Base-by-base conservation (phyloP, 768 basidiomycete species). In the Sistotremastrum niveocremeum region DNA sequence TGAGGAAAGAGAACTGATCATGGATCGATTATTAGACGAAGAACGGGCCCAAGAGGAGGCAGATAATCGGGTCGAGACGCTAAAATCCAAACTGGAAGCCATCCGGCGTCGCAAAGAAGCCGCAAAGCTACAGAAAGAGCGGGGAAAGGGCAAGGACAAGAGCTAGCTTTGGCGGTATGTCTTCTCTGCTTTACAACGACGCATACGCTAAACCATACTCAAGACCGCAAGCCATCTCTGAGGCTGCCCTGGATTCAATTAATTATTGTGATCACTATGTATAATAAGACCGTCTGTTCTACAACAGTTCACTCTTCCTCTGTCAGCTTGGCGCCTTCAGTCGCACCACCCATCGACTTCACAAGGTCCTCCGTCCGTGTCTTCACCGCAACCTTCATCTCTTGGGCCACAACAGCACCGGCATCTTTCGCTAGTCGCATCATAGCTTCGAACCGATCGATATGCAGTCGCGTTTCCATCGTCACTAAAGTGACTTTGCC, bases 401-500 rank as follows among this genome's bases (percentile, higher is more conserved):
- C 91, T 43, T 62, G 65, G 53, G 89, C 84, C 32, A 98, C 68
- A 32, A 85, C 77, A 51, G 71, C 72, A 5, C 82, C 77, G 6
- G 83, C 90, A 46, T 88, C 80, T 32, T 78, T 72, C 0, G 84
- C 90, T 44, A 93, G 61, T 52, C 69, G 66, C 53, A 97, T 77
- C 54, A 97, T 77, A 57, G 93, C 91, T 59, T 85, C 85, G 53
- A 98, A 95, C 45, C 89, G 72, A 55, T 91, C 90, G 7, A 91
- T 80, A 55, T 89, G 89, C 48, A 99, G 62, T n/a, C 93, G 70
- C 10, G 90, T 93, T 63, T 98, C 95, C 79, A 97, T 84, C 43
- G 81, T 83, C 51, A 90, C 83, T 34, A 98, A 70, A 10, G 86
- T 88, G 39, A 95, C 78, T 49, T 81, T 84, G 4, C 77, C 75